Percentiles rank a stretch among this genome's conserved stretches.
Evolutionary conservation across 2,329 filamentous ascomycete species (phyloP).

Genomic region (Allantophomopsis lycopodina): DNA sequence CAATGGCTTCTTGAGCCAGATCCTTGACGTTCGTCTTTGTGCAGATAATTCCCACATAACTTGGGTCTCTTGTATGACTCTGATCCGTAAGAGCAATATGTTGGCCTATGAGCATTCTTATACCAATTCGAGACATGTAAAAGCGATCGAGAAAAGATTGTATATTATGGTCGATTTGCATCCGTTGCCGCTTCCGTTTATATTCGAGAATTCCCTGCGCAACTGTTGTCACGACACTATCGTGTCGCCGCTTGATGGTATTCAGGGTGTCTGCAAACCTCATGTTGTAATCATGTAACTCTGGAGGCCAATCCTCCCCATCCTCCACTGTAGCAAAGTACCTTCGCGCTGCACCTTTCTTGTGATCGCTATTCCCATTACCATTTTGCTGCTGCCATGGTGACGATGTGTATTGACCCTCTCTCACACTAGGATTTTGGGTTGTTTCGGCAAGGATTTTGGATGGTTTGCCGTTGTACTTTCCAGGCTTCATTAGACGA

Average conservation of each 20-base stretch:
- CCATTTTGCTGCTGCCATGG: constrained; percentile 28
- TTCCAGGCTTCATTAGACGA: constrained; percentile 58
- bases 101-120: constrained; percentile 97
- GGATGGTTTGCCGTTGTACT: constrained; percentile 37
- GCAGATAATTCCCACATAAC: constrained; percentile 97
- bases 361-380: constrained; percentile 32
- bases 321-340: constrained; percentile 94
- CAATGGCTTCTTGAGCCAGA: constrained; percentile 90
- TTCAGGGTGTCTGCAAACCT: constrained; percentile 80
- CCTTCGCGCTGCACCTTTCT: constrained; percentile 44
- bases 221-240: constrained; percentile 94
- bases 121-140: constrained; percentile 99
- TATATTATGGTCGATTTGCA: constrained; percentile 97
- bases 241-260: constrained; percentile 89
- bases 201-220: constrained; percentile 97
- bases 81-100: constrained; percentile 96
- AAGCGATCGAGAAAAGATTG: constrained; percentile 97
- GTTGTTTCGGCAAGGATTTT: constrained; percentile 70
- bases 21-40: constrained; percentile 96
- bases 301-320: constrained; percentile 78
- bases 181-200: constrained; percentile 88
- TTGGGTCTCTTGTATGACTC: constrained; percentile 74
- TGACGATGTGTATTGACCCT: constrained; percentile 64
- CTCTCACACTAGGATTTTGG: constrained; percentile 76
- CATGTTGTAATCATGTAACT: constrained; percentile 87